These are phyloP conservation scores for Populus euphratica DNA, from an alignment of 345 rosid species.

Conservation along the genomic window DNA sequence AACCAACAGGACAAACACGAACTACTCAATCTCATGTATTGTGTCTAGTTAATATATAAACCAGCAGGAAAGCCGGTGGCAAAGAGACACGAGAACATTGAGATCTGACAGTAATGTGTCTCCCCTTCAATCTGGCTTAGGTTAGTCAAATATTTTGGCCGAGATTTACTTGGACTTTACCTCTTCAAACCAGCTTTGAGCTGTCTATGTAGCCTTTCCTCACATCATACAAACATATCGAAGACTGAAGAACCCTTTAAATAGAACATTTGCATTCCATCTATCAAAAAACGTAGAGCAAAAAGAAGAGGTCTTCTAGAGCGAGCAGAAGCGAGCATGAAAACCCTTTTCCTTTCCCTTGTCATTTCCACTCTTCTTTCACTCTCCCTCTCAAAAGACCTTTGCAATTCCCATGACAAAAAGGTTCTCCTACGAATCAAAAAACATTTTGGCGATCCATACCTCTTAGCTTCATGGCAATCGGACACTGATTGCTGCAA, in stretches of 20 bases:
- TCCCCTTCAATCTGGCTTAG: background rate
- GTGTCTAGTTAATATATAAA: too few relatives aligned
- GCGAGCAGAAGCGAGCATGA: constrained; percentile 14
- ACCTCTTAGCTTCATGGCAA: constrained; percentile 67
- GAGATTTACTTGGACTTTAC: background rate
- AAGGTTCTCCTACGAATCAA: constrained; percentile 59
- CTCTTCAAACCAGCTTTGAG: background rate
- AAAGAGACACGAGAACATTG: background rate
- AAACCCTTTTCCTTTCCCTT: constrained; percentile 16
- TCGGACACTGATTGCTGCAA: constrained; percentile 60
- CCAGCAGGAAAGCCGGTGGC: too few relatives aligned
- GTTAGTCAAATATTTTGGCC: background rate
- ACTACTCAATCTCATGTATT: background rate
- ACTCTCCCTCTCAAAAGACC: constrained; percentile 31
- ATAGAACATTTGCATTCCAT: background rate
- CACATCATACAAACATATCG: background rate
- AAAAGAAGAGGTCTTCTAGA: background rate
- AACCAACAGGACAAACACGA: background rate
- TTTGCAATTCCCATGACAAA: constrained; percentile 60
- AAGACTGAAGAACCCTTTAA: background rate
- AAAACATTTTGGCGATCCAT: constrained; percentile 55
- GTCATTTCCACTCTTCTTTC: constrained; percentile 29
- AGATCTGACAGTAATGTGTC: background rate
- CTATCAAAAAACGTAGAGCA: background rate
- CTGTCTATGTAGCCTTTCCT: background rate